A percentile compares a stretch with the other conserved stretches of the same genome.
phyloP scores from a whole-genome alignment of 345 rosid species.

The Clarkia xantiana region DNA sequence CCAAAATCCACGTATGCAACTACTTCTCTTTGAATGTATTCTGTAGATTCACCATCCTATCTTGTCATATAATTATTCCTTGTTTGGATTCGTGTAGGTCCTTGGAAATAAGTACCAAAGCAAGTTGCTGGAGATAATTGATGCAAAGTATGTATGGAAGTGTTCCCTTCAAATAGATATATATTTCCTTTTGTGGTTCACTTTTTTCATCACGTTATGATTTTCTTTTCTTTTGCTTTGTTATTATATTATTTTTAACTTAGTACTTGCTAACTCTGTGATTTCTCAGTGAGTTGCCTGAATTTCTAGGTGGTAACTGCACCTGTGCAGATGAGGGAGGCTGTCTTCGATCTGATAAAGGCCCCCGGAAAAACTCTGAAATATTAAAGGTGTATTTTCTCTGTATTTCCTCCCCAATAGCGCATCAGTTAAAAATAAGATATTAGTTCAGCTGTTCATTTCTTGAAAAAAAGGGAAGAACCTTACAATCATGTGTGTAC shows the following conservation, averaged over 20 bases:
- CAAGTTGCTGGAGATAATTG: slow-evolving; percentile 82
- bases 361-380: slow-evolving; percentile 95
- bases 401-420: slow-evolving; percentile 3
- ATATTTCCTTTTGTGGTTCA: not conserved
- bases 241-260: not conserved
- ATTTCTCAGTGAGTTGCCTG: slow-evolving; percentile 72
- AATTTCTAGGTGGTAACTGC: slow-evolving; percentile 81
- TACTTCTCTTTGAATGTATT: slow-evolving; percentile 2
- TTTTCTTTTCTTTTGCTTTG: not conserved
- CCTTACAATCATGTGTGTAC: slow-evolving; percentile 1
- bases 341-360: slow-evolving; percentile 90
- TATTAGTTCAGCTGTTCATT: too few species aligned
- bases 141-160: slow-evolving; percentile 40
- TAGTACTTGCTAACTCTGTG: not conserved
- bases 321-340: slow-evolving; percentile 83
- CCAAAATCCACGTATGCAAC: slow-evolving; percentile 69
- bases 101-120: too few species aligned
- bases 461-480: too few species aligned
- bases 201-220: not conserved
- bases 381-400: slow-evolving; percentile 42
- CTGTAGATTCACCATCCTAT: not conserved
- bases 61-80: not conserved
- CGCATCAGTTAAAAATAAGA: too few species aligned
- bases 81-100: slow-evolving; percentile 13
- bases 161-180: not conserved